Evolutionary conservation across 352 stramenopile genomes (phyloP).

Genomic region (Phytophthora cactorum): DNA sequence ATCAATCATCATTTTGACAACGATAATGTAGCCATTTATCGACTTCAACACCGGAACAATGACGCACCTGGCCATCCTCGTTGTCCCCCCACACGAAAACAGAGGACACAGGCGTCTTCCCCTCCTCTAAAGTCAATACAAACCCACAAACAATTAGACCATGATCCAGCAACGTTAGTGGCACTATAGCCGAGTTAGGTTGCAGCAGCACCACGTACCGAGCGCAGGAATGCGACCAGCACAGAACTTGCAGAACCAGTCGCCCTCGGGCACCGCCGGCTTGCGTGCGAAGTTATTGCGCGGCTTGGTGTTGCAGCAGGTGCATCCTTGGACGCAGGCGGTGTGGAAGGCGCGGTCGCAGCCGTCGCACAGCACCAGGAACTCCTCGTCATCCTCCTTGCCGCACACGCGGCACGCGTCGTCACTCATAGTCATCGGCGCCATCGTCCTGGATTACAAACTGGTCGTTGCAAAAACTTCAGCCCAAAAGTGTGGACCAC

Average conservation of each 20-base stretch:
- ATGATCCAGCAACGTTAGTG: conserved; percentile 1
- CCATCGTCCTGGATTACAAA: conserved; percentile 29
- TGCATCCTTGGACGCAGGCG: conserved; percentile 73
- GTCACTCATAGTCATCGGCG: conserved; percentile 50
- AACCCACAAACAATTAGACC: conserved; percentile 12
- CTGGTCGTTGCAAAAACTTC: conserved; percentile 22
- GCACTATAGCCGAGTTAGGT: background rate
- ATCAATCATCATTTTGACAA: background rate
- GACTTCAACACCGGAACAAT: conserved; percentile 16
- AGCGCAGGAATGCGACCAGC: conserved; percentile 59
- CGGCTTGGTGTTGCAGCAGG: conserved; percentile 79
- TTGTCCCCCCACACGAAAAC: conserved; percentile 83
- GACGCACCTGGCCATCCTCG: conserved; percentile 75
- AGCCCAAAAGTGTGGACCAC: conserved; percentile 29
- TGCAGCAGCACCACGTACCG: conserved; percentile 36
- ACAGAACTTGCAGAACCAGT: conserved; percentile 91
- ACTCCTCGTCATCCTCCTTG: conserved; percentile 77
- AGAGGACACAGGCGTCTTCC: conserved; percentile 52
- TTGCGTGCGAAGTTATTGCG: conserved; percentile 83
- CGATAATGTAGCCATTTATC: conserved; percentile 17
- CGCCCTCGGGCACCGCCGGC: conserved; percentile 74
- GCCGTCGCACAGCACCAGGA: conserved; percentile 82
- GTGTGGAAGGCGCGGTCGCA: conserved; percentile 83
- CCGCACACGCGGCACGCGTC: conserved; percentile 85
- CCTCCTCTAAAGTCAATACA: conserved; percentile 34